Evolutionary conservation across 2,329 filamentous ascomycete species (phyloP), one percentile per base, ranked within the genome.

Genomic region (Zalaria sp.): DNA sequence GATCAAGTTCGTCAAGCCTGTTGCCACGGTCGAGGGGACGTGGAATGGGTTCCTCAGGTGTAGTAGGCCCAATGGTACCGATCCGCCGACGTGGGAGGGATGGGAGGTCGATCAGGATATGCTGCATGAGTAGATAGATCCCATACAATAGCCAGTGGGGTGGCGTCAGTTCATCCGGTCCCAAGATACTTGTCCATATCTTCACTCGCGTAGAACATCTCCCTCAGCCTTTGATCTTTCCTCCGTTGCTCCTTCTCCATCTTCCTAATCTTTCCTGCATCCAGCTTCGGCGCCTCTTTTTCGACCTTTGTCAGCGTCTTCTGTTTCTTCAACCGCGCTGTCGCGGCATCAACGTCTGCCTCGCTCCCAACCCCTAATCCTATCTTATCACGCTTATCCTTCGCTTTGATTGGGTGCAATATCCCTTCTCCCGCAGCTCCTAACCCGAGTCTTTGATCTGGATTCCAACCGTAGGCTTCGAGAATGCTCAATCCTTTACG

Each of bases 131-230:
- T 38, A 38, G 37, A 32, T 18, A 18, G 18, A 18, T 18, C 2
- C 18, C 18, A 18, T 18, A 18, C 18, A 2, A 18, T 18, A 18
- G 18, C 18, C 18, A 18, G 18, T 18, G 18, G 18, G 18, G 18
- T 18, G 18, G 18, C 18, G 2, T 18, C 18, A 18, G 2, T 35
- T 47, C 40, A 47, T 0, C 41, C 41, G 28, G 18, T 35, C 5
- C 78, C 73, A 11, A 93, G 61, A 56, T 93, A 91, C 54, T 71
- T 76, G 52, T 87, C 76, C 42, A 93, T 65, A 49, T 89, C 81
- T n/a, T 82, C 73, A 49, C 75, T 79, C 18, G 75, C 72, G 60
- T 83, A 89, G 47, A 94, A 81, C 62, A 83, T 70, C 50, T 76
- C 69, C 48, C 78, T 71, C 45, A 94, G 57, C 64, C 76, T 42